These are phyloP conservation scores for Phialemoniopsis sp. DNA, from an alignment of 2,329 filamentous ascomycete genomes.

Conservation along the genomic window DNA sequence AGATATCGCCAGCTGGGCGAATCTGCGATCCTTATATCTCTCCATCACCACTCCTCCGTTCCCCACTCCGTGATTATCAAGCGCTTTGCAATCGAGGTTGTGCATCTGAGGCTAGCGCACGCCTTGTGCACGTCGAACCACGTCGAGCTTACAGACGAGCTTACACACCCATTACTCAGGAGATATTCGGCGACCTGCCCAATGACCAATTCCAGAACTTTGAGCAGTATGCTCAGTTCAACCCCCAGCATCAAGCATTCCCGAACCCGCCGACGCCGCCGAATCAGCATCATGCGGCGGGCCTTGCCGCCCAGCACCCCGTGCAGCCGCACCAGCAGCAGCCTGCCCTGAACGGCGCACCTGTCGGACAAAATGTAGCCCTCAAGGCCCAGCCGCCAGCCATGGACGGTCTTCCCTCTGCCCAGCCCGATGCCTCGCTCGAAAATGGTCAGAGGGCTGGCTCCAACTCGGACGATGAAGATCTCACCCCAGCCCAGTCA, in stretches of 20 bases:
- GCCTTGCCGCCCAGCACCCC: conserved; percentile 17
- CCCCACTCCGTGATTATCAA: too few relatives aligned
- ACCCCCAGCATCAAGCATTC: conserved; percentile 28
- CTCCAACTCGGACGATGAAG: conserved; percentile 52
- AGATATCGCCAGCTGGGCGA: background rate
- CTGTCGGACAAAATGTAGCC: conserved; percentile 2
- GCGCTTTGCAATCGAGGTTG: too few relatives aligned
- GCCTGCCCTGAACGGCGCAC: conserved; percentile 15
- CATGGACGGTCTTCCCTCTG: conserved; percentile 23
- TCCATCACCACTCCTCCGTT: conserved; percentile 9
- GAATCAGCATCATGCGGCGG: conserved; percentile 25
- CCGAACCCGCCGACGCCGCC: conserved; percentile 50
- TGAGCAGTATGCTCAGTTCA: conserved; percentile 40
- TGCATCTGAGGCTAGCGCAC: too few relatives aligned
- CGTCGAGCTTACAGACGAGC: conserved; percentile 6
- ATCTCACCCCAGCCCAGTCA: conserved; percentile 52
- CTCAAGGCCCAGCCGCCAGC: conserved; percentile 13
- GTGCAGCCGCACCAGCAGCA: conserved; percentile 16
- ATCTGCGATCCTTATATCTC: conserved; percentile 5
- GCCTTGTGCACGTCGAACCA: too few relatives aligned
- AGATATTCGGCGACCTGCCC: conserved; percentile 42
- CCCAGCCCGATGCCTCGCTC: conserved; percentile 32
- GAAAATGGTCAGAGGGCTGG: conserved; percentile 30
- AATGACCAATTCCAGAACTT: conserved; percentile 44
- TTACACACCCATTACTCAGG: conserved; percentile 36